Evolutionary conservation across 2,329 filamentous ascomycete species (phyloP).

Genomic region (Dothideomycetidae sp.): DNA sequence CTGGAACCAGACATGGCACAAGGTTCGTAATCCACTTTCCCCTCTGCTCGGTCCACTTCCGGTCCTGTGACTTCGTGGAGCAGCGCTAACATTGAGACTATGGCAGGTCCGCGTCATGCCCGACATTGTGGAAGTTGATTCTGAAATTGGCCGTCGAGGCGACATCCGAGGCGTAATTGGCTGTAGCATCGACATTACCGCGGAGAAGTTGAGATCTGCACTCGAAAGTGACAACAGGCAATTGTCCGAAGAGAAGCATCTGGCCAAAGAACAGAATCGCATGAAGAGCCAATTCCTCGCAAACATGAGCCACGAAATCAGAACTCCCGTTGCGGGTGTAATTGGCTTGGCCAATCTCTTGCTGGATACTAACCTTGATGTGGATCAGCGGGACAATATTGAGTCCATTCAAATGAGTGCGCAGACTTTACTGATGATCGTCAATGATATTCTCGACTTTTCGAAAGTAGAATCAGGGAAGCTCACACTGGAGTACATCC

Average conservation of each 20-base stretch:
- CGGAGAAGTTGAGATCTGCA: constrained; percentile 4
- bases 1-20: constrained; percentile 5
- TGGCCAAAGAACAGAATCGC: constrained; percentile 6
- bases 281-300: constrained; percentile 11
- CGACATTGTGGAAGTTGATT: constrained; percentile 3
- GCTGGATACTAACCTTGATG: constrained; percentile 7
- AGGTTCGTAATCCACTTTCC: constrained; percentile 1
- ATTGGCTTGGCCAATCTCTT: constrained; percentile 10
- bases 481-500: constrained; percentile 9
- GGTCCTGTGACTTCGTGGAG: neutral
- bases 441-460: constrained; percentile 12
- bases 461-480: constrained; percentile 11
- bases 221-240: constrained; percentile 8
- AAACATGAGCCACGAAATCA: constrained; percentile 12
- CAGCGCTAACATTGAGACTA: neutral
- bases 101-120: constrained; percentile 5
- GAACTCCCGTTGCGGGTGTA: constrained; percentile 11
- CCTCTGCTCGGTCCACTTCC: too few species aligned
- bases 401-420: constrained; percentile 8
- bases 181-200: constrained; percentile 10
- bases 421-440: constrained; percentile 8
- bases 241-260: constrained; percentile 6
- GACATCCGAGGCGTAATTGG: constrained; percentile 6
- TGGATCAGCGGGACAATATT: constrained; percentile 8
- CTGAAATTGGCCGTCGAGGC: neutral